phyloP scores from a whole-genome alignment of 1,284 basidiomycete genomes.

The Tilletia horrida region DNA sequence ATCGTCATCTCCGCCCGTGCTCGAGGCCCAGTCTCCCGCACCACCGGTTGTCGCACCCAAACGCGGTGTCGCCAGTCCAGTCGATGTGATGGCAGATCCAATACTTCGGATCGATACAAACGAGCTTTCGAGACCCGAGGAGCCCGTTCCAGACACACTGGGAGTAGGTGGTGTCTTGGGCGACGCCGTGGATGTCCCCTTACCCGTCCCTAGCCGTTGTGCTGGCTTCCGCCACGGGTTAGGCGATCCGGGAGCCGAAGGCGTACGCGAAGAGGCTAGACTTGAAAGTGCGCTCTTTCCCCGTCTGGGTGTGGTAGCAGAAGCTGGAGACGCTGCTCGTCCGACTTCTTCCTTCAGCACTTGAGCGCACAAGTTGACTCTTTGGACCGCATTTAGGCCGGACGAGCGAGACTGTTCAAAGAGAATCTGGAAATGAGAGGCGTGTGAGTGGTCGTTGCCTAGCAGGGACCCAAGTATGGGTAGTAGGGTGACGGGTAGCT shows the following conservation, averaged over 20 bases:
- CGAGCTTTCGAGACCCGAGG: not conserved
- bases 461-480: conserved; percentile 40
- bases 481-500: conserved; percentile 34
- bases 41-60: not conserved
- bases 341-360: conserved; percentile 30
- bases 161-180: not conserved
- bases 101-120: conserved; percentile 11
- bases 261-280: not conserved
- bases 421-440: conserved; percentile 34
- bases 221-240: not conserved
- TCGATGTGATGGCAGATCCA: not conserved
- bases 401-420: conserved; percentile 29
- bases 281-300: not conserved
- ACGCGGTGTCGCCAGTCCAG: conserved; percentile 5
- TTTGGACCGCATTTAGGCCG: conserved; percentile 25
- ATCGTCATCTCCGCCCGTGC: not conserved
- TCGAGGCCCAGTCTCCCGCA: not conserved
- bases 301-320: too few species aligned
- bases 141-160: too few species aligned
- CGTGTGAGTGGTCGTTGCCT: conserved; percentile 45
- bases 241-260: not conserved
- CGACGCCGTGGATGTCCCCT: not conserved
- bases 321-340: not conserved
- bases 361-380: conserved; percentile 27
- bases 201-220: conserved; percentile 1